Base-by-base conservation (phyloP, 139 green algal species). In the Mychonastes homosphaera region DNA sequence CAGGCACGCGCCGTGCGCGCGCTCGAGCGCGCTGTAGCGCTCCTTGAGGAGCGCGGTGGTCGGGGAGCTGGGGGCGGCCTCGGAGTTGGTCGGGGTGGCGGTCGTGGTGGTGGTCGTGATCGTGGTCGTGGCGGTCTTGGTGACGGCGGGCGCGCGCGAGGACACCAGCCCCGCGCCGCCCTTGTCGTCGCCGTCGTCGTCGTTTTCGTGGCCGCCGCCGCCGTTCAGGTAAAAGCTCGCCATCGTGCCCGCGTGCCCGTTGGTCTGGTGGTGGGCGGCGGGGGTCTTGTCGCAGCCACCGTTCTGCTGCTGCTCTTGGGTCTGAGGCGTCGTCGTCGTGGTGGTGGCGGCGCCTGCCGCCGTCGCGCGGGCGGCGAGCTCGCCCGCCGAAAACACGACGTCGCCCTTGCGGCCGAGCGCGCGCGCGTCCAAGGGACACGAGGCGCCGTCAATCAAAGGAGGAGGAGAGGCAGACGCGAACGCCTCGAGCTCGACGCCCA, bases 401-500 rank as follows among this genome's bases (percentile, higher is more conserved):
- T 36, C 46, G 19, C 26, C 24, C 46, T 53, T 13, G 26, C 46
- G 26, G 9, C 6, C 36, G 6, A 50, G 23, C 13, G 12, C 6
- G 21, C n/a, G 23, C 16, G 23, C 52, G 15, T 15, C 6, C 13
- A 3, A 10, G 6, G 38, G 8, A 23, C 21, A 21, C 35, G 27
- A 8, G 21, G 44, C 43, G 32, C n/a, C 19, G 16, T 10, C 21
- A 34, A 41, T 10, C n/a, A n/a, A n/a, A n/a, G n/a, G n/a, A n/a
- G n/a, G n/a, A n/a, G n/a, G n/a, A n/a, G n/a, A n/a, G n/a, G n/a
- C n/a, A n/a, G n/a, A n/a, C n/a, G n/a, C n/a, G n/a, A n/a, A n/a
- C n/a, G n/a, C 33, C 9, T 45, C 39, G 23, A 65, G 15, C 23
- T 7, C 9, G 19, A 67, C 49, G 3, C 60, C 60, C 13, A 67